These are phyloP conservation scores for Pseudonectria buxi DNA, from an alignment of 2,329 filamentous ascomycete species.

Conservation along the genomic window DNA sequence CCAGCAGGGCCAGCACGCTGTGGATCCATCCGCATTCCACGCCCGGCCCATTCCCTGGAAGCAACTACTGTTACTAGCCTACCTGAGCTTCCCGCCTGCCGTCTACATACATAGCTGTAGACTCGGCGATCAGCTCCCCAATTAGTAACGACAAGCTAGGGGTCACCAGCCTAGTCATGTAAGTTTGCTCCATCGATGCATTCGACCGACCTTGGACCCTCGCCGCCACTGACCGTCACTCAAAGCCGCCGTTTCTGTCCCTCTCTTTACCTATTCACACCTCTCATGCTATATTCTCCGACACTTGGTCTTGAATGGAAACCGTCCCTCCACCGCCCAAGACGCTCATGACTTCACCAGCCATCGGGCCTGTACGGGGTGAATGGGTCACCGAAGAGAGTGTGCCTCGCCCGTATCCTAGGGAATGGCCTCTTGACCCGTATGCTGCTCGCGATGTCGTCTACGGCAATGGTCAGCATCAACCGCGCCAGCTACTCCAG, in stretches of 20 bases:
- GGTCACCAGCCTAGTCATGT: slow-evolving; percentile 12
- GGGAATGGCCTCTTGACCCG: slow-evolving; percentile 15
- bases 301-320: slow-evolving; percentile 4
- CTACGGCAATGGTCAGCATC: slow-evolving; percentile 22
- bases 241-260: slow-evolving; percentile 11
- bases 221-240: slow-evolving; percentile 12
- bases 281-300: neutral
- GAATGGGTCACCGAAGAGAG: slow-evolving; percentile 10
- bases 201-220: slow-evolving; percentile 11
- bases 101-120: slow-evolving; percentile 5
- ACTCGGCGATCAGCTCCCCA: slow-evolving; percentile 10
- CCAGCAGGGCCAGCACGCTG: slow-evolving; percentile 7
- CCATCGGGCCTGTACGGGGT: slow-evolving; percentile 12
- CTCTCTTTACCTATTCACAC: slow-evolving; percentile 6
- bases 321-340: slow-evolving; percentile 5
- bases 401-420: slow-evolving; percentile 19
- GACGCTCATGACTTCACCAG: slow-evolving; percentile 15
- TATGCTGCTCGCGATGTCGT: slow-evolving; percentile 11
- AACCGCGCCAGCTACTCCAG: slow-evolving; percentile 20
- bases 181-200: slow-evolving; percentile 19
- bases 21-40: slow-evolving; percentile 22
- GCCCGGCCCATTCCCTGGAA: slow-evolving; percentile 17
- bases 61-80: slow-evolving; percentile 13
- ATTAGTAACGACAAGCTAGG: slow-evolving; percentile 11
- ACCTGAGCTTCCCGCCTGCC: slow-evolving; percentile 14